Conservation (phyloP, 2,329 filamentous ascomycete species). For the Fusarium sp. region DNA sequence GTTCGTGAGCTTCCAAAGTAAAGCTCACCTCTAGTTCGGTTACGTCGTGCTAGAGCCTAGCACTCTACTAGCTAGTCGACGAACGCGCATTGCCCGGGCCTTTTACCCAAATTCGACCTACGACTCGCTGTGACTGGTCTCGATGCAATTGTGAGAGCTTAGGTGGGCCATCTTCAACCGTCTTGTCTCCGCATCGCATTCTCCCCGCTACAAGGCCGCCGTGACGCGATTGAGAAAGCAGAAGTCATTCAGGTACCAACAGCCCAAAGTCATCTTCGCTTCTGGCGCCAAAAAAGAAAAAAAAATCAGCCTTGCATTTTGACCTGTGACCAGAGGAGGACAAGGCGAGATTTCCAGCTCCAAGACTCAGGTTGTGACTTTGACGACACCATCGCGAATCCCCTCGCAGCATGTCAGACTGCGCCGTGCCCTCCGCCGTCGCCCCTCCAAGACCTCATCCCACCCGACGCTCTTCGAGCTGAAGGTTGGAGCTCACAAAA, state of each 20-base stretch:
- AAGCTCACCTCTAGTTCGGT: constrained; percentile 15
- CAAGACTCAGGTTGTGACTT: constrained; percentile 21
- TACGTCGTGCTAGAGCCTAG: constrained; percentile 10
- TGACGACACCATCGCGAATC: constrained; percentile 9
- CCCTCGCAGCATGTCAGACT: constrained; percentile 42
- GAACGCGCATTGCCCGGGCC: constrained; percentile 1
- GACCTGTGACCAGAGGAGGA: neutral
- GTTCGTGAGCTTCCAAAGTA: constrained; percentile 17
- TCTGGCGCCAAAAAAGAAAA: neutral
- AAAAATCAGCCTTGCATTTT: neutral
- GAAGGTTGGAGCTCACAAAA: constrained; percentile 19
- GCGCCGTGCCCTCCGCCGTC: constrained; percentile 29
- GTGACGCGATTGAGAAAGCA: constrained; percentile 23
- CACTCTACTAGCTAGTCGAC: constrained; percentile 4
- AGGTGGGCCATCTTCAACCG: constrained; percentile 2
- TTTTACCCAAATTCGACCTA: neutral
- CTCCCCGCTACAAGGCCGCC: constrained; percentile 19
- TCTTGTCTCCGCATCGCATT: constrained; percentile 24
- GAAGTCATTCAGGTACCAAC: constrained; percentile 12
- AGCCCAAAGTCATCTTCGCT: constrained; percentile 1
- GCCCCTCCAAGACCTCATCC: constrained; percentile 32
- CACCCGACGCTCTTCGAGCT: constrained; percentile 27
- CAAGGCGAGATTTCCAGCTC: neutral
- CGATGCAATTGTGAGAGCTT: constrained; percentile 16
- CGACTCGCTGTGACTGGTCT: constrained; percentile 1